A percentile compares a stretch with the other conserved stretches of the same genome.
phyloP scores from a whole-genome alignment of 1,139 yeast species.

The Kluyveromyces marxianus region DNA sequence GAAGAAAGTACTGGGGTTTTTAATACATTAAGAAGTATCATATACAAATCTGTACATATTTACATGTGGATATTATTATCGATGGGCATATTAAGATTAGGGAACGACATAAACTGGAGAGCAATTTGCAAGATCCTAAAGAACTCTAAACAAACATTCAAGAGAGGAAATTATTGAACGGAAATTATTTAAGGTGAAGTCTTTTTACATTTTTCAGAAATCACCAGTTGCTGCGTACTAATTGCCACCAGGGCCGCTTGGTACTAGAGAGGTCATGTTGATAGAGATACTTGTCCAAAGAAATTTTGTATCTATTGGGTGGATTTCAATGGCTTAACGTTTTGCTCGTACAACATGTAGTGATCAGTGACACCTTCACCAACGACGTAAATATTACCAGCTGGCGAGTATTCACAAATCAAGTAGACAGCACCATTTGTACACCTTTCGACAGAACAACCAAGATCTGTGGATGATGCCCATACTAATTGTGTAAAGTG shows the following conservation, averaged over 20 bases:
- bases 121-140: no score
- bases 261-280: background rate
- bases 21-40: no score
- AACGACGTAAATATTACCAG: slow-evolving; percentile 49
- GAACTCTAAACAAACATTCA: no score
- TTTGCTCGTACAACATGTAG: slow-evolving; percentile 39
- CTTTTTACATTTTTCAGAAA: no score
- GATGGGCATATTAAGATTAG: no score
- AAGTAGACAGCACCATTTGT: slow-evolving; percentile 48
- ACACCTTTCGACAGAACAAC: slow-evolving; percentile 56
- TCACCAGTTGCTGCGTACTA: background rate
- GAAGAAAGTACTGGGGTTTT: no score
- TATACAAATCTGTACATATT: no score
- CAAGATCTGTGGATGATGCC: slow-evolving; percentile 47
- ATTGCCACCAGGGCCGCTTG: background rate
- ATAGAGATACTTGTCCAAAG: background rate
- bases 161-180: background rate
- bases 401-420: slow-evolving; percentile 57
- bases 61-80: no score
- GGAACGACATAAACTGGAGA: no score
- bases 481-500: slow-evolving; percentile 71
- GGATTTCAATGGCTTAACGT: slow-evolving; percentile 34
- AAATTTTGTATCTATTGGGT: background rate
- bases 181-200: no score
- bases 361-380: slow-evolving; percentile 27